Evolutionary conservation across 768 basidiomycete genomes (phyloP).

Genomic region (Imleria badia): DNA sequence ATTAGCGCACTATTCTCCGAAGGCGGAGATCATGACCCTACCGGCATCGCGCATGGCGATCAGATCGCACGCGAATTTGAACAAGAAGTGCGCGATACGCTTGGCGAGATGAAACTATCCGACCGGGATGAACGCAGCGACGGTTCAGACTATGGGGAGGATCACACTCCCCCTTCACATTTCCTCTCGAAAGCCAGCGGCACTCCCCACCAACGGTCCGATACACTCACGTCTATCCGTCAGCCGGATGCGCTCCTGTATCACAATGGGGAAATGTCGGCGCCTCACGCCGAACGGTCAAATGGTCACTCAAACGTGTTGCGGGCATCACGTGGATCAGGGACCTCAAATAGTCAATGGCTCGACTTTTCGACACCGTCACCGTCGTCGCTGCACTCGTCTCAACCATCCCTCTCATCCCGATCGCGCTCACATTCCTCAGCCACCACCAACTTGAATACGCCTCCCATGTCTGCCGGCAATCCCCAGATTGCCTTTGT

Average conservation of each 20-base stretch:
- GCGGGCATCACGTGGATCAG: slow-evolving; percentile 34
- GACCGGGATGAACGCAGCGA: slow-evolving; percentile 53
- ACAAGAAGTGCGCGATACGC: slow-evolving; percentile 47
- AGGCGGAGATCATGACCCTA: slow-evolving; percentile 36
- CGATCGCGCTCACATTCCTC: slow-evolving; percentile 62
- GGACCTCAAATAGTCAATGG: slow-evolving; percentile 26
- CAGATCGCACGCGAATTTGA: slow-evolving; percentile 36
- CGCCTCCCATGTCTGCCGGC: slow-evolving; percentile 71
- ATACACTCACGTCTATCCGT: slow-evolving; percentile 44
- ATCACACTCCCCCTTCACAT: slow-evolving; percentile 32
- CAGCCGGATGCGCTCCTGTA: slow-evolving; percentile 26
- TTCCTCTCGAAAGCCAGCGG: slow-evolving; percentile 38
- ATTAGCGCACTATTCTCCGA: slow-evolving; percentile 53
- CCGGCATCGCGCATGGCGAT: slow-evolving; percentile 28
- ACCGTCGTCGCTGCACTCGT: slow-evolving; percentile 48
- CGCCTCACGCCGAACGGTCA: slow-evolving; percentile 35
- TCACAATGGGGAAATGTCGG: slow-evolving; percentile 29
- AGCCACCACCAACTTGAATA: slow-evolving; percentile 51
- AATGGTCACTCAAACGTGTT: slow-evolving; percentile 18
- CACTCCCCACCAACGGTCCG: slow-evolving; percentile 45
- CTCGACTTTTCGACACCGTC: slow-evolving; percentile 38
- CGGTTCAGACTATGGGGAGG: slow-evolving; percentile 67
- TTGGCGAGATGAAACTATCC: slow-evolving; percentile 49
- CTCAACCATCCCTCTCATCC: slow-evolving; percentile 50
- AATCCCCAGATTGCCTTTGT: slow-evolving; percentile 87